These are phyloP conservation scores for Annulohypoxylon moriforme DNA, from an alignment of 495 filamentous ascomycete genomes.

Conservation along the genomic window DNA sequence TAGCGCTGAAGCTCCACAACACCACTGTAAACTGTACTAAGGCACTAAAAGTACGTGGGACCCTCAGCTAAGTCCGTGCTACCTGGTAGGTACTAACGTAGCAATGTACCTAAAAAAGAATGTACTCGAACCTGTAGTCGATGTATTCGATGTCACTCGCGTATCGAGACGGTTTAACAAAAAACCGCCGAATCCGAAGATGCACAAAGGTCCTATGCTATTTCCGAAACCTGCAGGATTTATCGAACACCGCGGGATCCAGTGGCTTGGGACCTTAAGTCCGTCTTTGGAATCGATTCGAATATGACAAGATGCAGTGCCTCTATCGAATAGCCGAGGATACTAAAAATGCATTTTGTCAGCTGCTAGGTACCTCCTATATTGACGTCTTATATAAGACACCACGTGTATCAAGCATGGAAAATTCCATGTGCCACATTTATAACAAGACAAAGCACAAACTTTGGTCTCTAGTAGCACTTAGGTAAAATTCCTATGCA, in stretches of 20 bases:
- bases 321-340: neutral
- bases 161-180: constrained; percentile 22
- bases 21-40: no score
- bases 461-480: constrained; percentile 14
- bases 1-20: constrained; percentile 24
- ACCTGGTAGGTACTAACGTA: neutral
- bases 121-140: neutral
- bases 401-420: constrained; percentile 1
- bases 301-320: neutral
- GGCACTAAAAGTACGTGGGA: neutral
- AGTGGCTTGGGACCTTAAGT: constrained; percentile 16
- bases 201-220: constrained; percentile 21
- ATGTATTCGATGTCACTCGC: neutral
- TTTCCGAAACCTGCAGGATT: constrained; percentile 32
- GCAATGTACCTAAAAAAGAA: constrained; percentile 13
- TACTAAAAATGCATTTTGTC: constrained; percentile 26
- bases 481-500: constrained; percentile 15
- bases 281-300: constrained; percentile 21
- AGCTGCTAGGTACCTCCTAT: no score
- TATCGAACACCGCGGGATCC: neutral
- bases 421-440: neutral
- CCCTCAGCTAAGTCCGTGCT: neutral
- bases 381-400: constrained; percentile 17
- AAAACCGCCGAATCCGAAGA: constrained; percentile 26
- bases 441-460: constrained; percentile 2